These are phyloP conservation scores for Camelina hispida DNA, from an alignment of 345 rosid genomes.

Conservation along the genomic window DNA sequence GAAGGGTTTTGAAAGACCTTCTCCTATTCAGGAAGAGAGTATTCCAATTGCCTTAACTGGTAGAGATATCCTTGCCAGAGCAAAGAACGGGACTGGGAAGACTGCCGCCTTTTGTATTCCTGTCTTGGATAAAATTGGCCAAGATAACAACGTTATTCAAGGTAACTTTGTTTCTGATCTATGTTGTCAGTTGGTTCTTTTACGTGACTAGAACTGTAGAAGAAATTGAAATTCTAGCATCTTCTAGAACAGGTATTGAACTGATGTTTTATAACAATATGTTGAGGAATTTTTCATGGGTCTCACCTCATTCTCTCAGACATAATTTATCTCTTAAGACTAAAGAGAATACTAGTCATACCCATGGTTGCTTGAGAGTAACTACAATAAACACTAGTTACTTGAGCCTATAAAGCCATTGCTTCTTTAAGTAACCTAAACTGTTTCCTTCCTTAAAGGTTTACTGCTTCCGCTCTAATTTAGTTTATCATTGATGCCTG, in stretches of 20 bases:
- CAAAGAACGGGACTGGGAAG: slow-evolving; percentile 96
- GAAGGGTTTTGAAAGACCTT: slow-evolving; percentile 96
- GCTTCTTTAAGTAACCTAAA: background rate
- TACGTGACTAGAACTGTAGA: background rate
- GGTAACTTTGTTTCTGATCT: slow-evolving; percentile 47
- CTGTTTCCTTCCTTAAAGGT: background rate
- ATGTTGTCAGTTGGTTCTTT: background rate
- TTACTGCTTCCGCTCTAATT: background rate
- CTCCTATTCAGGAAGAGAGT: slow-evolving; percentile 98
- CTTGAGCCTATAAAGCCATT: background rate
- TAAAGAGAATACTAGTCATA: background rate
- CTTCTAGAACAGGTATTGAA: background rate
- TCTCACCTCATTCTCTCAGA: background rate
- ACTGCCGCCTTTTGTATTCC: slow-evolving; percentile 96
- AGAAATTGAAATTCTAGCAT: background rate
- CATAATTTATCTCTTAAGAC: no score
- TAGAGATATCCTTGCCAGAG: slow-evolving; percentile 94
- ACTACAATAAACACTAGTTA: background rate
- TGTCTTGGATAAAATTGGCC: slow-evolving; percentile 92
- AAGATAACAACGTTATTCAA: slow-evolving; percentile 86
- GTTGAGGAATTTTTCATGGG: background rate
- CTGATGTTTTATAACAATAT: background rate
- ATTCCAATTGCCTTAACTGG: slow-evolving; percentile 96
- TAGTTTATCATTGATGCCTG: background rate
- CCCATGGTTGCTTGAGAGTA: background rate